Conservation (phyloP, 2,329 filamentous ascomycete species). For the Monilinia vaccinii-corymbosi region DNA sequence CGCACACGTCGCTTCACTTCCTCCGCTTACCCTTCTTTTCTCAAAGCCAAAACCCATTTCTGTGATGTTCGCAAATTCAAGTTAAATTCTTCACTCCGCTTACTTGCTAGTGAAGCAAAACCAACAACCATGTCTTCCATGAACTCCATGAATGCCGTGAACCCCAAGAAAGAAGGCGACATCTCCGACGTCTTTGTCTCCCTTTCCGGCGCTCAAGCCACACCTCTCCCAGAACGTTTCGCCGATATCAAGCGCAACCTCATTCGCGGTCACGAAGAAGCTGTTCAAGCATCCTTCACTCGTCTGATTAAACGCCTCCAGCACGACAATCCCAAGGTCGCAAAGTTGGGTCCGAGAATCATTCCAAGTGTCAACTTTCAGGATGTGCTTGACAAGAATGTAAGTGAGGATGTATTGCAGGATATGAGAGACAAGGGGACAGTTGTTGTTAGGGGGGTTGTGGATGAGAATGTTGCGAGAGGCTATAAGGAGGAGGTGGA, state of each 20-base stretch:
- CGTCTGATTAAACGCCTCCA: slow-evolving; percentile 38
- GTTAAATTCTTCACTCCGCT: neutral
- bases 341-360: slow-evolving; percentile 35
- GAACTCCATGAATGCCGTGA: slow-evolving; percentile 1
- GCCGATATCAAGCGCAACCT: slow-evolving; percentile 44
- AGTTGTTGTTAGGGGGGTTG: slow-evolving; percentile 55
- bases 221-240: slow-evolving; percentile 45
- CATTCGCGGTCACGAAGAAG: slow-evolving; percentile 39
- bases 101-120: neutral
- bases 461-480: slow-evolving; percentile 53
- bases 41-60: neutral
- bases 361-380: slow-evolving; percentile 33
- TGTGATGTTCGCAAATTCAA: neutral
- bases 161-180: slow-evolving; percentile 38
- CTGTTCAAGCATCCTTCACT: slow-evolving; percentile 39
- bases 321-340: slow-evolving; percentile 40
- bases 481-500: slow-evolving; percentile 55
- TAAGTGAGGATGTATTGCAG: neutral
- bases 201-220: slow-evolving; percentile 37
- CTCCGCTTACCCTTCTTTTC: neutral
- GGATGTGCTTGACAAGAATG: neutral
- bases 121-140: slow-evolving; percentile 1
- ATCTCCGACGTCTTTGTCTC: slow-evolving; percentile 55
- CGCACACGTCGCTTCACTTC: neutral
- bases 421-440: slow-evolving; percentile 13